Evolutionary conservation across 1,284 basidiomycete genomes (phyloP).

Genomic region (Mycosarcoma maydis): DNA sequence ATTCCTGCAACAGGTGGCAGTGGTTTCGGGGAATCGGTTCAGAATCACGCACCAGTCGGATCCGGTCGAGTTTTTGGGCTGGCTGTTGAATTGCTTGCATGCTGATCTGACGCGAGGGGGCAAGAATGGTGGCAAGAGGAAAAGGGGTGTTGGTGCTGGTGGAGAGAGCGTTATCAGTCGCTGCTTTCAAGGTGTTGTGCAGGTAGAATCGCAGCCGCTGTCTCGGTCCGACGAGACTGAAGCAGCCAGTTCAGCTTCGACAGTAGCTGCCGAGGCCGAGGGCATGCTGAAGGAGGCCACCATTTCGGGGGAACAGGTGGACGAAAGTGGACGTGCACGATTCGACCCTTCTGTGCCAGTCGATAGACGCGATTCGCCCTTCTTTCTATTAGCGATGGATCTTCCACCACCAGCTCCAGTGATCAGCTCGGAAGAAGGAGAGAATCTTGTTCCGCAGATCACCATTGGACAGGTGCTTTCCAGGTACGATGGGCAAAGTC

Average conservation of each 20-base stretch:
- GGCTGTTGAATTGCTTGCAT: conserved; percentile 93
- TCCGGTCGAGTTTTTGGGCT: conserved; percentile 93
- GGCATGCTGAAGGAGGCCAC: neutral
- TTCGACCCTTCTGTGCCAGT: conserved; percentile 72
- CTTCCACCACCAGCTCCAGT: conserved; percentile 88
- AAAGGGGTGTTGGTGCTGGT: conserved; percentile 13
- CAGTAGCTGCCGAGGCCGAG: conserved; percentile 12
- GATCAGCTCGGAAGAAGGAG: conserved; percentile 84
- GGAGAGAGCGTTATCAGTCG: conserved; percentile 78
- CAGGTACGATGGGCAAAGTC: conserved; percentile 84
- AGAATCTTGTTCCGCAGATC: conserved; percentile 98
- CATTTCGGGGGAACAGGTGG: conserved; percentile 47
- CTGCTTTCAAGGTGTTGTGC: conserved; percentile 92
- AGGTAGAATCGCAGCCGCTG: conserved; percentile 81
- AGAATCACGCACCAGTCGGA: conserved; percentile 92
- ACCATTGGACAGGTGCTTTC: conserved; percentile 88
- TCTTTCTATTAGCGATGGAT: conserved; percentile 93
- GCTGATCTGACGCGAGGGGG: conserved; percentile 74
- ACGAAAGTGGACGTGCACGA: conserved; percentile 48
- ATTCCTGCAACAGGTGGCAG: conserved; percentile 93
- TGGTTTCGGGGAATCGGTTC: conserved; percentile 86
- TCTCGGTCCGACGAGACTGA: conserved; percentile 8
- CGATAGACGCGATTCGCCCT: conserved; percentile 85
- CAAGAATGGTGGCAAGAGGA: conserved; percentile 73
- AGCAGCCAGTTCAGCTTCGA: neutral